Base-by-base conservation (phyloP, 1,139 yeast genomes). In the Taiozyma sp. region DNA sequence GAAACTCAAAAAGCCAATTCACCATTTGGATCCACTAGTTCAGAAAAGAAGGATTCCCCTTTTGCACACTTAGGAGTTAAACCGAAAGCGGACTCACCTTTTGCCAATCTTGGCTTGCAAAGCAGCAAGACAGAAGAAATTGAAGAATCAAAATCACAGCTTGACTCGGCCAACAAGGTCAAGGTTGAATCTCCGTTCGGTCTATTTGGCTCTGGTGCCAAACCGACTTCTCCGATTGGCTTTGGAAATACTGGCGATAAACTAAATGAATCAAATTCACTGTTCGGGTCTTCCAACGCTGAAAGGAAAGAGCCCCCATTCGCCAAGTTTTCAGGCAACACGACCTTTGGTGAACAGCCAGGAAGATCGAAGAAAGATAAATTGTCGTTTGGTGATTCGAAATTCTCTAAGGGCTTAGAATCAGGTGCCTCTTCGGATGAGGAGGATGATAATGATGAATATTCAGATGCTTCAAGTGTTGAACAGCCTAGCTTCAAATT, bases 391-490 rank as follows among this genome's bases (percentile, higher is more conserved):
- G 24, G 24, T 10, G 14, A 27, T 19, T 38, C 41, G 19, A 12
- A 14, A 7, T 38, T 22, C 41, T 6, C 24, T 9, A 22, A 38
- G 24, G 13, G 14, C 16, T 38, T 38, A 19, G 41, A 38, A 6
- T 38, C 23, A 52, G 50, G 5, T 30, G 22, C 7, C 39, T 32
- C 36, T 19, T 32, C 36, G 6, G 49, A 48, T 9, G 46, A 43
- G 7, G 46, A 46, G 12, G 54, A 48, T 16, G 46, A 28, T 9
- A 47, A 27, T 3, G 39, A 42, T 30, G 43, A 36, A 47, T 45
- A 51, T 44, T 51, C 53, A 27, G 49, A 50, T 30, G 53, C 44
- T 9, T 54, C 49, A 1, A 48, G 36, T 5, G 46, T 32, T 9
- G 28, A 19, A n/a, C 36, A 32, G 19, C 36, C 36, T 32, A 32